These are phyloP conservation scores for Glycine soja DNA, from an alignment of 306 rosid genomes.

Conservation along the genomic window DNA sequence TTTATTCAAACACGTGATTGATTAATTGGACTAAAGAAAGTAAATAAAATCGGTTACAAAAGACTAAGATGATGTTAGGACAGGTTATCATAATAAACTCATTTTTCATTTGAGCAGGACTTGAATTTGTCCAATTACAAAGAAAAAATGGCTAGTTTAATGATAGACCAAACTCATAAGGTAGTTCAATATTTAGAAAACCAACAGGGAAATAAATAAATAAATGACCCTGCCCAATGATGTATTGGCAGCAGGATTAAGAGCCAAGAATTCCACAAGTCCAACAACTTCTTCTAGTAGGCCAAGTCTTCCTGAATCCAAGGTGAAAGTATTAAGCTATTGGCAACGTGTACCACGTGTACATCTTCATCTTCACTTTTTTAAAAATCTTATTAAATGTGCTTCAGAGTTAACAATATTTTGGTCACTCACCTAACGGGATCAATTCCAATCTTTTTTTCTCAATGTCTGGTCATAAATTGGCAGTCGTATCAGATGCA, in stretches of 20 bases:
- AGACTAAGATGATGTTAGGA: neutral
- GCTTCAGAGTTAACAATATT: slow-evolving; percentile 17
- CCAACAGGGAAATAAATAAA: neutral
- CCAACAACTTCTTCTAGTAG: slow-evolving; percentile 95
- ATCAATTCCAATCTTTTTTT: slow-evolving; percentile 66
- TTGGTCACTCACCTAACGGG: slow-evolving; percentile 67
- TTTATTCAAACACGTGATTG: neutral
- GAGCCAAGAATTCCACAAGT: slow-evolving; percentile 87
- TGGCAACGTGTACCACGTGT: too few relatives aligned
- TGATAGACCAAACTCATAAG: neutral
- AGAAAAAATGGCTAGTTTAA: neutral
- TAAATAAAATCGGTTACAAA: neutral
- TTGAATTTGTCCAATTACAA: neutral
- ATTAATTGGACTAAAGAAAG: neutral
- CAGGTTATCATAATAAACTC: neutral
- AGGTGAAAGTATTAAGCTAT: neutral
- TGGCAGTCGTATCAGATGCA: slow-evolving; percentile 89
- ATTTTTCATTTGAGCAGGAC: neutral
- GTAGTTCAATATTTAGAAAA: slow-evolving; percentile 13
- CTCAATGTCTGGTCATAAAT: slow-evolving; percentile 70
- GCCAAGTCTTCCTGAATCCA: slow-evolving; percentile 76
- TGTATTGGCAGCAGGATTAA: slow-evolving; percentile 78
- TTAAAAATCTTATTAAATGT: neutral
- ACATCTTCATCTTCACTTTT: slow-evolving; percentile 8
- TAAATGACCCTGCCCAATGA: slow-evolving; percentile 84